Evolutionary conservation across 208 protist genomes (phyloP), one percentile per base, ranked within the genome.

Genomic region (Plasmodiophora brassicae): DNA sequence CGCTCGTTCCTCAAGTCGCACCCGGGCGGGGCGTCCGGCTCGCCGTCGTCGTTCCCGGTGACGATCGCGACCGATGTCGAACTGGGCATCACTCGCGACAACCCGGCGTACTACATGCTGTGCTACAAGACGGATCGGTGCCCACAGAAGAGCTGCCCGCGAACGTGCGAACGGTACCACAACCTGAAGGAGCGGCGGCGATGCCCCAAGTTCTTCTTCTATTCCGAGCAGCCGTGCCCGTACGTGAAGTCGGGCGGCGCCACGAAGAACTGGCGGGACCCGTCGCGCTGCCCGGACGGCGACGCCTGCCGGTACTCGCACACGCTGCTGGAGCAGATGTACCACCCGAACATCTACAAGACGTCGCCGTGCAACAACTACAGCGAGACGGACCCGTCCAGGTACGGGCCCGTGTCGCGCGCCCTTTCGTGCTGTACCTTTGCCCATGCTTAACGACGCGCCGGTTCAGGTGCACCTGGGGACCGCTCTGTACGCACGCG

Each of bases 301-400:
- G 65, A 78, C n/a, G 5, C n/a, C n/a, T 78, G 65, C n/a, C 65
- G 65, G n/a, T 78, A 78, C 41, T 78, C 65, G 5, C 65, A 78
- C 41, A 78, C 65, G n/a, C 65, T 78, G 65, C 65, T 78, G 14
- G 65, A 78, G 65, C 65, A 78, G 65, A 78, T 78, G 65, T 78
- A 78, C 41, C 65, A 78, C n/a, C 65, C 65, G 14, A 78, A 78
- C n/a, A 78, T 78, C 65, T 78, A 78, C 65, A 78, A 78, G 65
- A 78, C 65, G 14, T 44, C 32, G 32, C 65, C 65, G 14, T 78
- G 65, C 41, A 78, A 78, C 41, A 78, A 78, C n/a, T 78, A 36
- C n/a, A 78, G 10, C 65, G 65, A 78, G n/a, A n/a, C 32, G 65
- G 65, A 78, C n/a, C n/a, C n/a, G n/a, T 78, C 65, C 32, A 5